phyloP scores from a whole-genome alignment of 331 rosid species.

The Stylosanthes scabra region DNA sequence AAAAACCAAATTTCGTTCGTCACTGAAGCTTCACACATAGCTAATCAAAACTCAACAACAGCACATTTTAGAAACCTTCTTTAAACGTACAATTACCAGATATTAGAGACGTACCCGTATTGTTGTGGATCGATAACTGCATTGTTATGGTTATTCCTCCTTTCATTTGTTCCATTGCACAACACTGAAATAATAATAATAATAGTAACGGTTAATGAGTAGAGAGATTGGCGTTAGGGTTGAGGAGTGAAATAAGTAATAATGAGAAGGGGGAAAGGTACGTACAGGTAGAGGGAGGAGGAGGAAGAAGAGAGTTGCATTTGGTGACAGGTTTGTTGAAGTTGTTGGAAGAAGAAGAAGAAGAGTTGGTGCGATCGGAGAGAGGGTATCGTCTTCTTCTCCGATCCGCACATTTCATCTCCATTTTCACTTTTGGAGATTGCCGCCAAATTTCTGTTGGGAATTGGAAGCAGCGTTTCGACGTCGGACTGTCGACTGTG shows the following conservation, averaged over 20 bases:
- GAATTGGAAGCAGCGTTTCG: too few relatives aligned
- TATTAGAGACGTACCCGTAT: background rate
- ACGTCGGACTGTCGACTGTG: too few relatives aligned
- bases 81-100: slow-evolving; percentile 13
- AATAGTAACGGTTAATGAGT: background rate
- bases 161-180: slow-evolving; percentile 46
- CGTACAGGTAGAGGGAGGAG: slow-evolving; percentile 41
- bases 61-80: background rate
- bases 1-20: background rate
- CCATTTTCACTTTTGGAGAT: too few relatives aligned
- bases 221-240: background rate
- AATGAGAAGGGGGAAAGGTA: background rate
- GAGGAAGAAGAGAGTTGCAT: background rate
- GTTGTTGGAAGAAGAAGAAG: background rate
- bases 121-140: slow-evolving; percentile 26
- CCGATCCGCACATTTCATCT: slow-evolving; percentile 29
- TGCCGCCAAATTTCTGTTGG: too few relatives aligned
- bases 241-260: background rate
- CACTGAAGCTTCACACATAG: background rate
- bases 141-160: slow-evolving; percentile 44
- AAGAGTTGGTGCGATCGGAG: slow-evolving; percentile 54
- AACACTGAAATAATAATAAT: slow-evolving; percentile 50
- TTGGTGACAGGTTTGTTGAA: slow-evolving; percentile 12
- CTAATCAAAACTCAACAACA: too few relatives aligned
- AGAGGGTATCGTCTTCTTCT: slow-evolving; percentile 57